These are phyloP conservation scores for Artemisia annua DNA, from an alignment of 129 eudicot species.

Conservation along the genomic window DNA sequence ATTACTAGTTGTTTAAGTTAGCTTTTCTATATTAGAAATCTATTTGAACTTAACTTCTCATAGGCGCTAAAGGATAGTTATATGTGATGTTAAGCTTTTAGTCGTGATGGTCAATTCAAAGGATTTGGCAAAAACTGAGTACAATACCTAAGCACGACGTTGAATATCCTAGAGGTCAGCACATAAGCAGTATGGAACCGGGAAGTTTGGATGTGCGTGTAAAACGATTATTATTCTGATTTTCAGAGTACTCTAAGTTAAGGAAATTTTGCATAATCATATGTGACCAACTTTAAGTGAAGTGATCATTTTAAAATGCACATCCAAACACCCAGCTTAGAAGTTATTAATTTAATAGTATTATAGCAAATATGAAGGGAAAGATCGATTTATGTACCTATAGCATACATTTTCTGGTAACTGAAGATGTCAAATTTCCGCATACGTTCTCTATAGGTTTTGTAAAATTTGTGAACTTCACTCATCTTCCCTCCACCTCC, in stretches of 20 bases:
- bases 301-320: not conserved
- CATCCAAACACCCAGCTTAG: not conserved
- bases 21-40: conserved; percentile 8
- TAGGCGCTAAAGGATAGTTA: not conserved
- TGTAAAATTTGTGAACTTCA: conserved; percentile 89
- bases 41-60: conserved; percentile 12
- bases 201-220: not conserved
- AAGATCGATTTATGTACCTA: conserved; percentile 54
- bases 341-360: not conserved
- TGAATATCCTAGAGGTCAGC: not conserved
- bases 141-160: conserved; percentile 3
- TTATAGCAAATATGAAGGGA: not conserved
- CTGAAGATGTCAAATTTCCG: conserved; percentile 89
- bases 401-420: conserved; percentile 97
- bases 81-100: not conserved
- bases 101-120: not conserved
- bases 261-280: too few relatives aligned
- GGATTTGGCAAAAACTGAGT: not conserved
- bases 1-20: conserved; percentile 1
- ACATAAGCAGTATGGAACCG: not conserved
- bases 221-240: too few relatives aligned
- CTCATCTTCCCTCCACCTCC: conserved; percentile 53
- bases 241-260: too few relatives aligned
- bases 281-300: too few relatives aligned
- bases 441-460: conserved; percentile 84